Evolutionary conservation across 257 asterid species (phyloP), one percentile per base, ranked within the genome.

Genomic region (Rehmannia glutinosa): DNA sequence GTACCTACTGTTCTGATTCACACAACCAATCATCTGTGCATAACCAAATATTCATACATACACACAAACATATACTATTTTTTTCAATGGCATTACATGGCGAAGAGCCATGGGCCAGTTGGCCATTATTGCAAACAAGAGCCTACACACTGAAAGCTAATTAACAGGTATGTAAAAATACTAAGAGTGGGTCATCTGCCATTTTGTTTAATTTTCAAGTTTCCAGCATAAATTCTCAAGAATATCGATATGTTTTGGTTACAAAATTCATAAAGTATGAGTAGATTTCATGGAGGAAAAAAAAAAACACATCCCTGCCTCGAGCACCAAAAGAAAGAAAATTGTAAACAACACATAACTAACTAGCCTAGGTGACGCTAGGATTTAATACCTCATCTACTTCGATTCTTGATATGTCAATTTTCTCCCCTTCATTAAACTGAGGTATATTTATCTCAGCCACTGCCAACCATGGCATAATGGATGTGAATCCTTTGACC

Each of bases 381-480:
- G 52, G 62, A 25, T 68, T n/a, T 57, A 42, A 51, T 77, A 88
- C 97, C 96, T 86, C 91, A 17, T 88, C 87, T 41, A 88, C 78
- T 45, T 84, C 96, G 71, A 80, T 83, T 64, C 76, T 79, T 51
- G 88, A 78, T 74, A 88, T 75, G 73, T 74, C 76, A 27, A 88
- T 78, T 75, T 78, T 86, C 77, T 91, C 81, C 69, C 87, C 90
- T 77, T 80, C 76, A 52, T 76, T 53, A 62, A 91, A 91, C 66
- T 79, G 83, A n/a, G 97, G 97, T 64, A 88, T 82, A 66, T 82
- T 83, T 64, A 76, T 88, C 78, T 86, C 96, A 13, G 70, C 69
- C 47, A 91, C 83, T 57, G 96, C 95, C 85, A 86, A 76, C 97
- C 97, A 91, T 39, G 97, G 95, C 96, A 91, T 91, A 62, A 91